phyloP scores from a whole-genome alignment of 805 yeast species.

The Starmerella davenportii region DNA sequence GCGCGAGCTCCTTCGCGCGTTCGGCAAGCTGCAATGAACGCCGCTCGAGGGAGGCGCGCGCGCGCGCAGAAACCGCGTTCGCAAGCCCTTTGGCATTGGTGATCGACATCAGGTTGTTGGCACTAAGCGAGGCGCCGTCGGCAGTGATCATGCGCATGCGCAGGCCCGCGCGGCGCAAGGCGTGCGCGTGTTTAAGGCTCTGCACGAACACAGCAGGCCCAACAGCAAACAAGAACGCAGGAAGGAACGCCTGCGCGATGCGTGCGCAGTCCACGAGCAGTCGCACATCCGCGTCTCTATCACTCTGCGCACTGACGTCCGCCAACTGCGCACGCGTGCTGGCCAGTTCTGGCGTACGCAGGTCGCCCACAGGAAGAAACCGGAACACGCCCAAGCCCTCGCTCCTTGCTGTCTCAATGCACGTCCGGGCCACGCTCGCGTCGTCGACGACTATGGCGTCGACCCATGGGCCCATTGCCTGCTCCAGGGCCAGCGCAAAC shows the following conservation, averaged over 20 bases:
- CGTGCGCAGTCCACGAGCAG: constrained; percentile 62
- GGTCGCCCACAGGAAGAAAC: constrained; percentile 73
- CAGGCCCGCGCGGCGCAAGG: constrained; percentile 48
- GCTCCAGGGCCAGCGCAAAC: constrained; percentile 14
- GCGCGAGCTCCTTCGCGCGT: constrained; percentile 20
- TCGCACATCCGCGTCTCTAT: constrained; percentile 30
- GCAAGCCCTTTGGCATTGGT: constrained; percentile 21
- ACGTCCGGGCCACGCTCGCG: constrained; percentile 47
- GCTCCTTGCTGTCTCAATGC: constrained; percentile 64
- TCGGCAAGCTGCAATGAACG: constrained; percentile 7
- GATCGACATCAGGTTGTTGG: constrained; percentile 85
- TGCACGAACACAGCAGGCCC: constrained; percentile 70
- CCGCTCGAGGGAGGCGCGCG: constrained; percentile 11
- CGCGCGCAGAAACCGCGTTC: constrained; percentile 5
- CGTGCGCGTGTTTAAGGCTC: constrained; percentile 45
- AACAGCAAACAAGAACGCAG: constrained; percentile 64
- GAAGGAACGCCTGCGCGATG: constrained; percentile 47
- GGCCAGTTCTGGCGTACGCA: constrained; percentile 35
- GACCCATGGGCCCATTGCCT: constrained; percentile 58
- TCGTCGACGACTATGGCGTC: constrained; percentile 76
- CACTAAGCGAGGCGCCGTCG: constrained; percentile 71
- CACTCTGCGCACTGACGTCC: constrained; percentile 14
- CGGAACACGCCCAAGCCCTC: constrained; percentile 73
- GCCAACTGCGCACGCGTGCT: constrained; percentile 16
- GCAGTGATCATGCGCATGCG: constrained; percentile 57